These are phyloP conservation scores for Plasmodium cynomolgi DNA, from an alignment of 169 alveolate species.

Conservation along the genomic window DNA sequence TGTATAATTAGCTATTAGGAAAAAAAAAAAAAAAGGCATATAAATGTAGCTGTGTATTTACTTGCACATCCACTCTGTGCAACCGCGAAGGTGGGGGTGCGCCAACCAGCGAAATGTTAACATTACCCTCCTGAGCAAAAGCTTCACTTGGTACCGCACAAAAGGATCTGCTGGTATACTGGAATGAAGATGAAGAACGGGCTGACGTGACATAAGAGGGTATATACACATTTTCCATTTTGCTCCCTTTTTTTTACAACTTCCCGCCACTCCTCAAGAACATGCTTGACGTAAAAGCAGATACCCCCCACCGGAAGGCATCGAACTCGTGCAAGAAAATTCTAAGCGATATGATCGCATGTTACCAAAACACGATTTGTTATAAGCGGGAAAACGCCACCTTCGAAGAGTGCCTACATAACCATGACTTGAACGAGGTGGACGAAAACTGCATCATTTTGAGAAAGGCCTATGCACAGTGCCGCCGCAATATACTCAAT, in stretches of 20 bases:
- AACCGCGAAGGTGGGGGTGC: not conserved
- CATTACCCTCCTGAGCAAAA: not conserved
- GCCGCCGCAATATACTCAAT: slow-evolving; percentile 85
- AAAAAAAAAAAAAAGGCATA: not conserved
- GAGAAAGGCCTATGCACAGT: slow-evolving; percentile 85
- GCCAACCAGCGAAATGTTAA: not conserved
- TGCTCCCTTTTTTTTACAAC: slow-evolving; percentile 2
- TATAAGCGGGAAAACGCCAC: slow-evolving; percentile 77
- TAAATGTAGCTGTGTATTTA: not conserved
- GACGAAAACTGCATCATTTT: slow-evolving; percentile 85
- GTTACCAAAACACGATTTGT: slow-evolving; percentile 83
- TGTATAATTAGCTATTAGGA: not conserved
- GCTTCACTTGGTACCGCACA: not conserved
- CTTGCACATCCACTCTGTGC: not conserved
- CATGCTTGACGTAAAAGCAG: slow-evolving; percentile 78
- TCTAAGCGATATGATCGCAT: slow-evolving; percentile 83
- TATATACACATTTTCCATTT: not conserved
- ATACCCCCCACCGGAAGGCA: slow-evolving; percentile 87
- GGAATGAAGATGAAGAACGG: not conserved
- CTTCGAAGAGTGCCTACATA: slow-evolving; percentile 83
- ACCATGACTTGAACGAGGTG: slow-evolving; percentile 81
- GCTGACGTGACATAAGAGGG: not conserved
- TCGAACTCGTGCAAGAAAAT: slow-evolving; percentile 86
- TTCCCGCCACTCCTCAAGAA: not conserved
- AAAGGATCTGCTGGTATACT: not conserved